phyloP scores from a whole-genome alignment of 495 filamentous ascomycete species.

The Staphylotrichum longicolle region DNA sequence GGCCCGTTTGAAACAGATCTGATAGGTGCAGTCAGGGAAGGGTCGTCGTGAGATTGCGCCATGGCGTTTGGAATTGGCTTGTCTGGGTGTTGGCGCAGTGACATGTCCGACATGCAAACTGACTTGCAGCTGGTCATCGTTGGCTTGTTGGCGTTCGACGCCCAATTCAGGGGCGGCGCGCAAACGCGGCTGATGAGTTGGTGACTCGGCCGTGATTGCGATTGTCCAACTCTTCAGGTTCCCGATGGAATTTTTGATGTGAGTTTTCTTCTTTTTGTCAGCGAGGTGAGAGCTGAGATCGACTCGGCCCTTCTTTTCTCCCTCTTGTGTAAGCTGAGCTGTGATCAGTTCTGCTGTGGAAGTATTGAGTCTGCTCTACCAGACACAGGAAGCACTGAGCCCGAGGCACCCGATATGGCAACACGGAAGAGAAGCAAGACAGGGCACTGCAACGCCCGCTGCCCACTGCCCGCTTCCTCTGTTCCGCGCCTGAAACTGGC shows the following conservation, averaged over 20 bases:
- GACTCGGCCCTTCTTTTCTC: not conserved
- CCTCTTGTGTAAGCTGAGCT: too few species aligned
- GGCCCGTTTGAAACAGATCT: not conserved
- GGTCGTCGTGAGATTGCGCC: not conserved
- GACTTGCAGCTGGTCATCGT: conserved; percentile 10
- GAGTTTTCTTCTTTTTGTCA: not conserved
- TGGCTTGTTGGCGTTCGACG: not conserved
- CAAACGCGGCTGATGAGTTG: too few species aligned
- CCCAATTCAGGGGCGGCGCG: conserved; percentile 5
- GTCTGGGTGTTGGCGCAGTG: not conserved
- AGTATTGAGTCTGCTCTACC: too few species aligned
- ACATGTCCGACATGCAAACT: conserved; percentile 9
- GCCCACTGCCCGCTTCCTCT: not conserved
- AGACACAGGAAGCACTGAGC: not conserved
- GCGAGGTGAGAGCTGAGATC: not conserved
- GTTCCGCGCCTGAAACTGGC: not conserved
- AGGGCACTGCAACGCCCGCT: not conserved
- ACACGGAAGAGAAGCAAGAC: conserved; percentile 7
- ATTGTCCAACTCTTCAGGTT: not conserved
- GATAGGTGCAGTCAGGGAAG: not conserved
- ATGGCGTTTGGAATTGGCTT: conserved; percentile 3
- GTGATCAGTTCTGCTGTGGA: not conserved
- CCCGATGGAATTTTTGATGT: not conserved
- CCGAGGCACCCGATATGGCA: conserved; percentile 7
- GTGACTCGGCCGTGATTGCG: not conserved